Evolutionary conservation across 257 asterid species (phyloP), one percentile per base, ranked within the genome.

Genomic region (Solanum verrucosum): DNA sequence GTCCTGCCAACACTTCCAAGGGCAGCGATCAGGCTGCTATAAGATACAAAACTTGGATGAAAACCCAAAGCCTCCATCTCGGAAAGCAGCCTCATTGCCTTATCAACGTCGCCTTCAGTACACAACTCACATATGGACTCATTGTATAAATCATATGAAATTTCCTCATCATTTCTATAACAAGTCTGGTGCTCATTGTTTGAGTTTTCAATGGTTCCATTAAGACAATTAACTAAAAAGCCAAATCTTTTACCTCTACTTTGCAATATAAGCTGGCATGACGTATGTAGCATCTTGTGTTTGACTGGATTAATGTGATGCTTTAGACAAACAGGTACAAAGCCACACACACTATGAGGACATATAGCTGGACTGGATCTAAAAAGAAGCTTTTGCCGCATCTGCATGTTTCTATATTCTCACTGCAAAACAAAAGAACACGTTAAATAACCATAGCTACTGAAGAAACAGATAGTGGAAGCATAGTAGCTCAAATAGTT

Each of bases 1-100:
- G 98, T 95, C 90, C 99, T 94, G 14, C 98, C 98, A 10, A 91
- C 92, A 84, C 93, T 88, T 71, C 94, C 98, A 13, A 96, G 98
- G 23, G 94, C 89, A 37, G 91, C 88, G 42, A 96, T 92, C 87
- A 95, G 87, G 38, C 91, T 88, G 23, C 93, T 84, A 83, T 95
- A 95, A 59, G 96, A 84, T 23, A 84, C 15, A 4, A 92, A 86
- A 89, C 85, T 94, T 31, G 95, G 93, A 27, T 92, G 94, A 88
- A 87, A 91, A 35, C 98, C 99, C 85, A 92, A 73, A 5, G 97
- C 98, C 94, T 96, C 99, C 98, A 95, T 96, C 88, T 89, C 89
- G 9, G 98, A 92, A 10, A 96, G 91, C 92, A 94, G 63, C 21
- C 87, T 81, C 98, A 96, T 94, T 79, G 99, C 98, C 73, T 89